phyloP scores from a whole-genome alignment of 2,329 filamentous ascomycete genomes.

The Botryotinia calthae region DNA sequence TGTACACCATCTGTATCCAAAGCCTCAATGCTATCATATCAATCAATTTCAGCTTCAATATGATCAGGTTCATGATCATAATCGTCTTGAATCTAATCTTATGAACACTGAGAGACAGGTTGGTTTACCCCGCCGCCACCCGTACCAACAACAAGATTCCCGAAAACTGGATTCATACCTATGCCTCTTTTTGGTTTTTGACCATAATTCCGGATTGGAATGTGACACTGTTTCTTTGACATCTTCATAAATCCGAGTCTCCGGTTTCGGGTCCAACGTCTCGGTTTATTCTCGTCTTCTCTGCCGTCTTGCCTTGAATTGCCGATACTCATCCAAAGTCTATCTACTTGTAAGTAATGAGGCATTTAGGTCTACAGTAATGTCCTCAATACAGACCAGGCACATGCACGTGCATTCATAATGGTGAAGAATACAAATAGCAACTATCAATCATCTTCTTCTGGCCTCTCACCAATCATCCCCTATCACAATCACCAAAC shows the following conservation, averaged over 20 bases:
- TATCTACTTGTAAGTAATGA: not conserved
- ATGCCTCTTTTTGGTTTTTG: not conserved
- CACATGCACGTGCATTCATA: not conserved
- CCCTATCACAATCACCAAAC: not conserved
- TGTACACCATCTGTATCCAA: conserved; percentile 8
- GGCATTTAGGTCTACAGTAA: not conserved
- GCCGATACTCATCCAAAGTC: not conserved
- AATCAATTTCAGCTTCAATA: not conserved
- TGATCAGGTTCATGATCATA: not conserved
- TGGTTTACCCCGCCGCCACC: not conserved
- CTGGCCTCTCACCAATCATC: not conserved
- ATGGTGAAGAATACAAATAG: not conserved
- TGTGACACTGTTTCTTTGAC: not conserved
- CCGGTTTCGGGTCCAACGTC: conserved; percentile 12
- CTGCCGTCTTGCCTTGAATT: not conserved
- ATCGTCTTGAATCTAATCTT: conserved; percentile 3
- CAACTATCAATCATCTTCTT: not conserved
- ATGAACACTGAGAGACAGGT: not conserved
- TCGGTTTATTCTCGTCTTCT: not conserved
- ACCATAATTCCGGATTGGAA: not conserved
- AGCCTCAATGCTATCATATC: not conserved
- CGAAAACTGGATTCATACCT: not conserved
- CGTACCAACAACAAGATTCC: not conserved
- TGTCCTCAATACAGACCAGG: not conserved
- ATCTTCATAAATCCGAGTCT: conserved; percentile 15